Evolutionary conservation across 352 stramenopile genomes (phyloP), one percentile per base, ranked within the genome.

Genomic region (Globisporangium mamillatum): DNA sequence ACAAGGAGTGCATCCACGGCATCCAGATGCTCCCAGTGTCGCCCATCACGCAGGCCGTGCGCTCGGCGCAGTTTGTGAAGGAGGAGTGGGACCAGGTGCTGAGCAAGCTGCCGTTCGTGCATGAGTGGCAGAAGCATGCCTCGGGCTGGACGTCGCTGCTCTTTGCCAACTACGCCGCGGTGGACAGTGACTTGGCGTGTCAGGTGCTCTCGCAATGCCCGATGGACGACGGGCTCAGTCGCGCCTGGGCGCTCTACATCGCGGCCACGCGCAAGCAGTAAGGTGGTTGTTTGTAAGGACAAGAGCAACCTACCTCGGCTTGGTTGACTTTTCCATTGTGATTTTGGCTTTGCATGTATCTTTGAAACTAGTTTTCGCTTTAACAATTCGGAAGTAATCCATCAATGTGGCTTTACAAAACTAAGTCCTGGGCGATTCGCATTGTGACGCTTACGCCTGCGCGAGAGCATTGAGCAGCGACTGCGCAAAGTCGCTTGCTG

Each of bases 1-100:
- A 87, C 60, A 86, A 87, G 69, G 77, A 90, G 34, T 91, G 83
- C 69, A 91, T 91, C 56, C 83, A 91, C 70, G 83, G 83, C 60
- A 91, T 91, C 63, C 83, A 91, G 74, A 91, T 91, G 83, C 71
- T 91, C 5, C 83, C 83, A 0, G 73, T 91, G 29, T 88, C 82
- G 38, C 80, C 83, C 7, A 81, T 89, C 58, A 70, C 81, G 18
- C 72, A 79, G 58, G 69, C 76, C 18, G 76, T 83, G 1, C 80
- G 83, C 41, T 63, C 75, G 16, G 5, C 9, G 22, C 38, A 55
- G 24, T 91, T 91, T 56, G 74, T 91, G 14, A 67, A 70, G 7
- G 81, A 91, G 50, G 83, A 91, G 60, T 91, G 83, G 83, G 64
- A 86, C 18, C 72, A 88, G 62, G 76, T 92, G 59, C 68, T 92